Evolutionary conservation across 108 stramenopile genomes (phyloP), one percentile per base, ranked within the genome.

Genomic region (Pseudonitzschia multiseries): DNA sequence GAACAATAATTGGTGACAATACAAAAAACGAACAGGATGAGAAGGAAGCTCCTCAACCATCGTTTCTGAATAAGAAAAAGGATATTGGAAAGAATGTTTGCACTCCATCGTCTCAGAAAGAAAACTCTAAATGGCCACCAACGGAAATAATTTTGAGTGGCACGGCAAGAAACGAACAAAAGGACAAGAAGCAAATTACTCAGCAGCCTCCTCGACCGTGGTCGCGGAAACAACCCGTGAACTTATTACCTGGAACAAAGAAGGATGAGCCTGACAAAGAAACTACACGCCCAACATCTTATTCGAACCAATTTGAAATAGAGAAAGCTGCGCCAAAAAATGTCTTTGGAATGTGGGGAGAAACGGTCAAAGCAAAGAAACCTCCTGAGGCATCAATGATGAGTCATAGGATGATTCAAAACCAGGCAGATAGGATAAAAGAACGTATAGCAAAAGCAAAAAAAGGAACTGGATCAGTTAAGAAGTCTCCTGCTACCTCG

Each of bases 311-410:
- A 60, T 68, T 68, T 3, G 65, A 72, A 50, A 78, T 78, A 27
- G 77, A 78, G 22, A 78, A 57, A 40, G 60, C 51, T 33, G 67
- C 56, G 10, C 71, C 72, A 13, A 44, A 61, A 32, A 71, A 70
- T 54, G 51, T 66, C 8, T 67, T 64, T 56, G 28, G 46, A n/a
- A 73, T 73, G 68, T 79, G 56, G 57, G 78, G 78, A 41, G 15
- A 68, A 10, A 72, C 41, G 17, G 52, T 79, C 43, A 79, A 79
- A 29, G 50, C 72, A 13, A 73, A 73, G 56, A 79, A 79, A 36
- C 71, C 72, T 14, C 10, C 26, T 0, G 61, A 79, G 44, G 48
- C 78, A 48, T 63, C 72, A 1, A 18, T 73, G 60, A 68, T 79
- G 68, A 73, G 72, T 29, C 68, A 51, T 32, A 48, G 78, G 0